A percentile compares a stretch with the other conserved stretches of the same genome.
phyloP scores from a whole-genome alignment of 164 flowering plant species.

The Buxus sempervirens region DNA sequence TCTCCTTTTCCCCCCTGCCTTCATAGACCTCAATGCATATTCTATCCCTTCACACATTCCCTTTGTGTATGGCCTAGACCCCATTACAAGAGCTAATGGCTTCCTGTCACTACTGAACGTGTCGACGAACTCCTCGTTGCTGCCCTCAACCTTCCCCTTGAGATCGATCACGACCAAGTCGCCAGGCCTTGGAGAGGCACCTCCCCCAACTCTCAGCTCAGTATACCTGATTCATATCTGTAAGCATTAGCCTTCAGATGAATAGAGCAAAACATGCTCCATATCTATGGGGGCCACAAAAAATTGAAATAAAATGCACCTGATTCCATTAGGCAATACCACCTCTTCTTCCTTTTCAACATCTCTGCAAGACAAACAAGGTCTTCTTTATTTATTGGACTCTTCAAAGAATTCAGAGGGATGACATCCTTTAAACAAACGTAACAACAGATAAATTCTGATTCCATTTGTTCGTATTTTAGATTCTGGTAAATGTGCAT shows the following conservation, averaged over 20 bases:
- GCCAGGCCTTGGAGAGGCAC: slow-evolving; percentile 62
- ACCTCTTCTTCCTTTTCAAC: slow-evolving; percentile 70
- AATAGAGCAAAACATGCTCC: not conserved
- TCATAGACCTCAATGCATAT: slow-evolving; percentile 63
- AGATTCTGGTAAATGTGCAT: too few relatives aligned
- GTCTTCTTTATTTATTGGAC: not conserved
- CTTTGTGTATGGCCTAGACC: slow-evolving; percentile 80
- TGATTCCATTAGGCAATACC: slow-evolving; percentile 73
- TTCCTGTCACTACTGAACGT: slow-evolving; percentile 57
- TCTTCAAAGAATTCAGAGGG: not conserved
- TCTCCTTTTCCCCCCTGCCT: slow-evolving; percentile 75
- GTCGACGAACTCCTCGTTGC: slow-evolving; percentile 58
- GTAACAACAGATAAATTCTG: not conserved
- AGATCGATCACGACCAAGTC: slow-evolving; percentile 79
- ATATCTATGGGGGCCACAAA: not conserved
- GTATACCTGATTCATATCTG: slow-evolving; percentile 41
- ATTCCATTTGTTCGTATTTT: too few relatives aligned
- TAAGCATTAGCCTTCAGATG: not conserved
- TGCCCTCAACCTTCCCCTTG: slow-evolving; percentile 54
- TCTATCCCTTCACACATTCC: slow-evolving; percentile 95
- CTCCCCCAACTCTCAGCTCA: slow-evolving; percentile 72
- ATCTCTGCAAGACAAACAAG: slow-evolving; percentile 36
- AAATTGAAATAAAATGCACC: slow-evolving; percentile 29
- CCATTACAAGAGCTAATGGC: slow-evolving; percentile 79
- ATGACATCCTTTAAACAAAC: not conserved